Base-by-base conservation (phyloP, 2,329 filamentous ascomycete species). In the Dothidotthia symphoricarpi region DNA sequence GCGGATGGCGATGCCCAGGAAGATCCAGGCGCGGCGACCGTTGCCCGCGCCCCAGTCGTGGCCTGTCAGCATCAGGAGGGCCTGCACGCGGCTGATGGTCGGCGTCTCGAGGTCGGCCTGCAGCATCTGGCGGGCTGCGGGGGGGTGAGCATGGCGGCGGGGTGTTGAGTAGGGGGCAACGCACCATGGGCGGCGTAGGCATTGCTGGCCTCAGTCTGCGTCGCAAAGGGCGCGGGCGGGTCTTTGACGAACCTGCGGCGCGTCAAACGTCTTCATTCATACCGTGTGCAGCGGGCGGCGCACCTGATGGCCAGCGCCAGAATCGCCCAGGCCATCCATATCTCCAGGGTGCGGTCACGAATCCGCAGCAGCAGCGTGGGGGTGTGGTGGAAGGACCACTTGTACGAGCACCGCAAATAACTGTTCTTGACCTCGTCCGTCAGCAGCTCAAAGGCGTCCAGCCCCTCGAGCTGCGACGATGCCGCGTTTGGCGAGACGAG, bases 41-140 rank as follows among this genome's bases (percentile, higher is more conserved):
- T 69, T 70, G 42, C 68, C 72, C 36, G 69, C 74, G 40, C 61
- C 67, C 67, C 71, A 73, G 38, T 71, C 68, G 36, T 72, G 68
- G n/a, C 68, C 69, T 0, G 70, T 71, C 15, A 73, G 41, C 58
- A 73, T 67, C 34, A 72, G 48, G 31, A 69, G 51, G 11, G 64
- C 63, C 43, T 69, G 66, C 11, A 69, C 65, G 36, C 64, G 61
- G 43, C 59, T 63, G 36, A 68, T 59, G 42, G 55, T 64, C 13
- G 66, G 66, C 14, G 61, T 64, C 47, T 68, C 66, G 45, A 69
- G 59, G 44, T 66, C 63, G 24, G 52, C 59, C 43, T 68, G 64
- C n/a, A 69, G 55, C 24, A 68, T 62, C 47, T 67, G 63, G 36
- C 66, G 58, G 24, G 66, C 65, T 22, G 19, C 5, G 19, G 19